Base-by-base conservation (phyloP, 129 eudicot genomes). In the Deinandra increscens region DNA sequence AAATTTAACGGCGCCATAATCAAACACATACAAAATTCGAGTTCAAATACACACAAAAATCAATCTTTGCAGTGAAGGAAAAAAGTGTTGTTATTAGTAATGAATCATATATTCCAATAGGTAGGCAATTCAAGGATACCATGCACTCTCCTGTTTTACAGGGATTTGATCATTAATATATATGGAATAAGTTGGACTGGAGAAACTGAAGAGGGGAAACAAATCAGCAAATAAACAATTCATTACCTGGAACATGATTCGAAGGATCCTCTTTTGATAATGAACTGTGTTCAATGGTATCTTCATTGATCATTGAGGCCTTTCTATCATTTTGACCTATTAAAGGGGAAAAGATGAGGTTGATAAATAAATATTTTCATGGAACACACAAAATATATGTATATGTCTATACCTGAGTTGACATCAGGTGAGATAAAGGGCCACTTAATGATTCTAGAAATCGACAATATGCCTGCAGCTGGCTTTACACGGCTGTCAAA, bases 41-140 rank as follows among this genome's bases (percentile, higher is more conserved):
- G 53, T 26, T 26, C 3, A 26, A 26, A 26, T 26, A 26, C 31
- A 26, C 31, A 29, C 7, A 8, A 54, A 18, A 14, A 3, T 54
- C 17, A 17, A 68, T 26, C 14, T 43, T 59, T 15, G 44, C 60
- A 62, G 81, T 85, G 91, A 26, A 1, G 31, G 3, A 3, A 1
- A 26, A 85, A 68, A 11, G 83, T 76, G 33, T 51, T 69, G 69
- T 75, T 73, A n/a, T n/a, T n/a, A n/a, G n/a, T n/a, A n/a, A n/a
- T n/a, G n/a, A n/a, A n/a, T n/a, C n/a, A n/a, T n/a, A n/a, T n/a
- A n/a, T n/a, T n/a, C n/a, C n/a, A n/a, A n/a, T n/a, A n/a, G n/a
- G n/a, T n/a, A n/a, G n/a, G n/a, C n/a, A n/a, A n/a, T n/a, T n/a
- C n/a, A n/a, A n/a, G n/a, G n/a, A n/a, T n/a, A n/a, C n/a, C n/a